A percentile compares a stretch with the other conserved stretches of the same genome.
These are phyloP conservation scores for Vitis hybrid DNA, from an alignment of 177 flowering plant species.

Conservation along the genomic window DNA sequence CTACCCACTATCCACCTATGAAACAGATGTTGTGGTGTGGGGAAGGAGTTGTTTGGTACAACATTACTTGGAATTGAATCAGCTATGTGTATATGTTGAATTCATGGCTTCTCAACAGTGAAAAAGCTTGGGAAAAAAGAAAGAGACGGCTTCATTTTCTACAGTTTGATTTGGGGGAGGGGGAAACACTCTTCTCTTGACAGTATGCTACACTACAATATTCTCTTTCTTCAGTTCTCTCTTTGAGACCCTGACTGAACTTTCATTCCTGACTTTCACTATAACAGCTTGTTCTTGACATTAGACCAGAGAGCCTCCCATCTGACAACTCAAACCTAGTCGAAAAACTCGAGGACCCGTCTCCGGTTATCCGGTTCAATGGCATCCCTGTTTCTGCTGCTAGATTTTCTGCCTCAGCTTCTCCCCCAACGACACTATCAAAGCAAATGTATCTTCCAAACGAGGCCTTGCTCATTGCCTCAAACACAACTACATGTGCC, in stretches of 20 bases:
- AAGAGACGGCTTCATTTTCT: too few relatives aligned
- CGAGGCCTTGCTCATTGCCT: slow-evolving; percentile 48
- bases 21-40: too few relatives aligned
- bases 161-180: too few relatives aligned
- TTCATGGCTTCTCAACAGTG: too few relatives aligned
- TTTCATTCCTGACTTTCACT: slow-evolving; percentile 1
- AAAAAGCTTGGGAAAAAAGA: too few relatives aligned
- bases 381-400: slow-evolving; percentile 40
- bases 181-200: too few relatives aligned
- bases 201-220: too few relatives aligned
- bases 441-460: slow-evolving; percentile 68
- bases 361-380: slow-evolving; percentile 14
- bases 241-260: neutral
- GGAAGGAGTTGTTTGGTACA: too few relatives aligned
- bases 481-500: slow-evolving; percentile 57
- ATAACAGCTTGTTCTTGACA: slow-evolving; percentile 29
- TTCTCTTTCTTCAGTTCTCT: too few relatives aligned
- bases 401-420: slow-evolving; percentile 40
- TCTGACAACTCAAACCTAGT: slow-evolving; percentile 34
- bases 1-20: too few relatives aligned
- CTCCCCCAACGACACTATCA: slow-evolving; percentile 38
- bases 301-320: slow-evolving; percentile 34
- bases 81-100: too few relatives aligned
- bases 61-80: too few relatives aligned
- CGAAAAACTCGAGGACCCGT: neutral